Conservation (phyloP, 106 monocot species). For the Apostasia ramifera region DNA sequence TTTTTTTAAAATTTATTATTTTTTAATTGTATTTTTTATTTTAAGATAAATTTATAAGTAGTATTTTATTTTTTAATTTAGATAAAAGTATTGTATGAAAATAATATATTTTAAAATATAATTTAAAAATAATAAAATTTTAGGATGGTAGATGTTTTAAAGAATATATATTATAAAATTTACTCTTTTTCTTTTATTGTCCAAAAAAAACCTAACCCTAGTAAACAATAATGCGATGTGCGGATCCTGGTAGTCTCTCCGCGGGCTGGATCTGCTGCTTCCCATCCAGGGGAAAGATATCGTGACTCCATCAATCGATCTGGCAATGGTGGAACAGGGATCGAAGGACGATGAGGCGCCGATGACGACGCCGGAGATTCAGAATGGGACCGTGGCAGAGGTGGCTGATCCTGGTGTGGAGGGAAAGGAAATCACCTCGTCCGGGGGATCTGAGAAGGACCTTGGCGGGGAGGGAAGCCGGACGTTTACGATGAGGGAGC, state of each 20-base stretch:
- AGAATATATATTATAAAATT: no score
- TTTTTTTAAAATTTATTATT: no score
- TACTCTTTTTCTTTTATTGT: no score
- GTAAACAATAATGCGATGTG: background rate
- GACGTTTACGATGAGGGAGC: slow-evolving; percentile 72
- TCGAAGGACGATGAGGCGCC: slow-evolving; percentile 1
- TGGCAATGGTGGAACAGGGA: background rate
- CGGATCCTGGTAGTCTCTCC: background rate
- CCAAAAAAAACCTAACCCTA: no score
- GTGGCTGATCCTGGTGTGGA: background rate
- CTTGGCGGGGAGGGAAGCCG: slow-evolving; percentile 25
- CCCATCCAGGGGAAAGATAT: background rate
- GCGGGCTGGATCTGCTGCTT: background rate
- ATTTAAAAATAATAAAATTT: no score
- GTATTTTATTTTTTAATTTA: no score
- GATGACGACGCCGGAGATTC: background rate
- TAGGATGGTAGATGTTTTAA: no score
- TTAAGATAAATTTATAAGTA: no score
- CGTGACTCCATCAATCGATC: background rate
- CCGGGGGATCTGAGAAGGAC: background rate
- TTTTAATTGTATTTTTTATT: no score
- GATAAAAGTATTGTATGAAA: no score
- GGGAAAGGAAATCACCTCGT: background rate
- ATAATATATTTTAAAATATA: no score
- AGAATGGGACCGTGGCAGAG: background rate